These are phyloP conservation scores for Copromyces sp. DNA, from an alignment of 495 filamentous ascomycete genomes.

Conservation along the genomic window DNA sequence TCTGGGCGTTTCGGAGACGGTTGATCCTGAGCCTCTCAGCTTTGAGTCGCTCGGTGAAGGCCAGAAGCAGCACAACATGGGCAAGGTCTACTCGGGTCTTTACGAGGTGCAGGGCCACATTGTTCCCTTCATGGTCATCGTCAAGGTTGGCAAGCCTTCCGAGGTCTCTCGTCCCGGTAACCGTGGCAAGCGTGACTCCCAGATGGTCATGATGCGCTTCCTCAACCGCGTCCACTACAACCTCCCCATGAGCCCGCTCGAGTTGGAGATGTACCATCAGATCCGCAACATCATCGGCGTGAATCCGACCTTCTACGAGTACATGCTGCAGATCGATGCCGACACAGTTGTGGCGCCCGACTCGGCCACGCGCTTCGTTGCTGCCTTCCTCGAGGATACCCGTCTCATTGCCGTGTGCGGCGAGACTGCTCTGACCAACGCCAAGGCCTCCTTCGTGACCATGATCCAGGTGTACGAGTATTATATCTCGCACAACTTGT, in stretches of 20 bases:
- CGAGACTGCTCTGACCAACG: slow-evolving; percentile 87
- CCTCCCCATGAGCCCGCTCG: slow-evolving; percentile 86
- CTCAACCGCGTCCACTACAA: slow-evolving; percentile 97
- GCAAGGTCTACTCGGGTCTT: slow-evolving; percentile 92
- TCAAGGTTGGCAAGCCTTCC: slow-evolving; percentile 95
- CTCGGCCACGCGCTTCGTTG: slow-evolving; percentile 85
- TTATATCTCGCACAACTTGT: slow-evolving; percentile 96
- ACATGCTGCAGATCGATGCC: slow-evolving; percentile 91
- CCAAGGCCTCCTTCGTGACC: slow-evolving; percentile 83
- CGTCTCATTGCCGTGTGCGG: slow-evolving; percentile 88
- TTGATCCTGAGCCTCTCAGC: slow-evolving; percentile 94
- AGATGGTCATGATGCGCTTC: slow-evolving; percentile 97
- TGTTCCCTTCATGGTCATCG: slow-evolving; percentile 91
- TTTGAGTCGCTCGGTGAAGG: slow-evolving; percentile 96
- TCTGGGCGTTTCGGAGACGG: slow-evolving; percentile 81
- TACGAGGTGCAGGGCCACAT: slow-evolving; percentile 98
- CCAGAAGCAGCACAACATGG: slow-evolving; percentile 98
- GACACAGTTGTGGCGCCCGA: slow-evolving; percentile 91
- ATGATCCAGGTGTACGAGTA: slow-evolving; percentile 99
- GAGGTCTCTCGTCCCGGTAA: slow-evolving; percentile 96
- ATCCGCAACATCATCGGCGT: slow-evolving; percentile 98
- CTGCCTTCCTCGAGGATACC: slow-evolving; percentile 83
- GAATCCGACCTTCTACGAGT: slow-evolving; percentile 97
- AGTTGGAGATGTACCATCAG: slow-evolving; percentile 97
- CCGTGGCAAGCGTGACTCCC: slow-evolving; percentile 97